These are phyloP conservation scores for Cyclotella kingstonii DNA, from an alignment of 108 stramenopile genomes.

Conservation along the genomic window DNA sequence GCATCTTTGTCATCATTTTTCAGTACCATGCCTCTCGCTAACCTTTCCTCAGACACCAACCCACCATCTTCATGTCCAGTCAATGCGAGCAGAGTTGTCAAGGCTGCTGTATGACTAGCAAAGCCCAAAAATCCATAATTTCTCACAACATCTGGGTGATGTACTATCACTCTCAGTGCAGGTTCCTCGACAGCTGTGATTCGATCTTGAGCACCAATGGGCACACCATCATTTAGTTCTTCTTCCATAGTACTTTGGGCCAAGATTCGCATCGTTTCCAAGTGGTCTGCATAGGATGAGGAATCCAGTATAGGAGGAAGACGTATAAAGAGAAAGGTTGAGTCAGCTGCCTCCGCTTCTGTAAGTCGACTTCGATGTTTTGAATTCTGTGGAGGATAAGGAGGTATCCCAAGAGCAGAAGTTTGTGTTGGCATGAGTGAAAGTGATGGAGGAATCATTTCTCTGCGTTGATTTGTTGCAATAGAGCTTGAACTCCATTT, in stretches of 20 bases:
- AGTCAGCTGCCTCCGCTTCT: slow-evolving; percentile 73
- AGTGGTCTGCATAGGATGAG: slow-evolving; percentile 21
- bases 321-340: slow-evolving; percentile 72
- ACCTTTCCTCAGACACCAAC: slow-evolving; percentile 27
- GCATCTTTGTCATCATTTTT: slow-evolving; percentile 1
- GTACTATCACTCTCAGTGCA: slow-evolving; percentile 62
- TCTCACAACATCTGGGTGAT: slow-evolving; percentile 41
- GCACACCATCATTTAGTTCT: slow-evolving; percentile 59
- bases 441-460: slow-evolving; percentile 31
- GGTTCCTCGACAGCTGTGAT: slow-evolving; percentile 80
- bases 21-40: slow-evolving; percentile 5
- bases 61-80: slow-evolving; percentile 86
- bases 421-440: too few species aligned
- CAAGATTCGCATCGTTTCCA: slow-evolving; percentile 49
- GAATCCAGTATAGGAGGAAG: slow-evolving; percentile 47
- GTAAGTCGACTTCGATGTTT: slow-evolving; percentile 59
- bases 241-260: slow-evolving; percentile 72
- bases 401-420: too few species aligned
- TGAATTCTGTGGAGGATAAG: too few species aligned
- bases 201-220: slow-evolving; percentile 50
- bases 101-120: slow-evolving; percentile 84
- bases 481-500: slow-evolving; percentile 67
- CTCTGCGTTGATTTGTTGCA: slow-evolving; percentile 8
- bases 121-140: slow-evolving; percentile 84
- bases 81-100: slow-evolving; percentile 75